Conservation (phyloP, 257 asterid genomes). For the Vinca minor region DNA sequence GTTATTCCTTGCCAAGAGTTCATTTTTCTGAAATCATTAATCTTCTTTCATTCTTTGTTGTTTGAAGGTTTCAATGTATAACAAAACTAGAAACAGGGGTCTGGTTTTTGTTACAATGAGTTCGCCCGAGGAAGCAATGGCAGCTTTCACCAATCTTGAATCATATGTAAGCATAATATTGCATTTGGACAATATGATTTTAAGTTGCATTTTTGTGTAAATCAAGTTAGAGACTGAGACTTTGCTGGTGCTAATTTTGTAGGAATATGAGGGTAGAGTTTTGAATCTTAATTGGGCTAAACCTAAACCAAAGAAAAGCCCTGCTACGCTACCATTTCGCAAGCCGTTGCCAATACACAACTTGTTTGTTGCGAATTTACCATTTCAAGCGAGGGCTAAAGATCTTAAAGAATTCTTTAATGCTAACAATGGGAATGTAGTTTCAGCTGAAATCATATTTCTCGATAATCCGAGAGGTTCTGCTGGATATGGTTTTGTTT, state of each 20-base stretch:
- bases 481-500: slow-evolving; percentile 87
- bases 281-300: slow-evolving; percentile 77
- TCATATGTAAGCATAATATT: slow-evolving; percentile 46
- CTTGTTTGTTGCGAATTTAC: slow-evolving; percentile 64
- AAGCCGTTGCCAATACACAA: slow-evolving; percentile 61
- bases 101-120: slow-evolving; percentile 82
- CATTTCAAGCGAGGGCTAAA: slow-evolving; percentile 55
- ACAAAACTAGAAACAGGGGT: slow-evolving; percentile 77
- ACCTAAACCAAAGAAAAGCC: slow-evolving; percentile 39
- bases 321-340: slow-evolving; percentile 29
- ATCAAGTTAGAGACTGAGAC: neutral
- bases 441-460: slow-evolving; percentile 73
- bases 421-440: slow-evolving; percentile 51
- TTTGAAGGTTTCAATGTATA: slow-evolving; percentile 67
- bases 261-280: slow-evolving; percentile 76
- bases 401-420: slow-evolving; percentile 76
- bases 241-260: slow-evolving; percentile 7
- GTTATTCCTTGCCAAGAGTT: too few species aligned
- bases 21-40: too few species aligned
- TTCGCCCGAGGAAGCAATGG: slow-evolving; percentile 75
- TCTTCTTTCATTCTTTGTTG: too few species aligned
- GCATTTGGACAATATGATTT: neutral
- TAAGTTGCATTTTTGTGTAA: neutral
- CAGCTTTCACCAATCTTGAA: slow-evolving; percentile 54
- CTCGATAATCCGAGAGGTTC: slow-evolving; percentile 57